Base-by-base conservation (phyloP, 1,284 basidiomycete species). In the Leccinum proliferum region DNA sequence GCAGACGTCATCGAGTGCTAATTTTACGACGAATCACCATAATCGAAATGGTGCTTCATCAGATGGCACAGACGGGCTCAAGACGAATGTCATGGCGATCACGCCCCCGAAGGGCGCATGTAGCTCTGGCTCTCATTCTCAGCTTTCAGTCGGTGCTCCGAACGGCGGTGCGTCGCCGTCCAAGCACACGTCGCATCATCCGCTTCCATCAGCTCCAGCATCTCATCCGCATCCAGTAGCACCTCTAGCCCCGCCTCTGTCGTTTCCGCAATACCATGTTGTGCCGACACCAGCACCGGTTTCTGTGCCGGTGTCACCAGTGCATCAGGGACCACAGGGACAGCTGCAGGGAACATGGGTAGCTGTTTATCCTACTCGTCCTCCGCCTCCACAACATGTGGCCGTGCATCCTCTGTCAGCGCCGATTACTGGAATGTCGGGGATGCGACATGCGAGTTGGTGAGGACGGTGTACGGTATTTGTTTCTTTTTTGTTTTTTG, bases 391-490 rank as follows among this genome's bases (percentile, higher is more conserved):
- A 8, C 41, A 67, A 14, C 66, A 60, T 18, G n/a, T 66, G 5
- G 63, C 64, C n/a, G 43, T 65, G 32, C 71, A 73, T 57, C 60
- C 71, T 5, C 52, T 72, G 21, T 32, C 67, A 2, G 43, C 62
- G 4, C 58, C 70, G 11, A 71, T 70, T 18, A 66, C 69, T 10
- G 70, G 70, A 7, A 46, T 55, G 29, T 65, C 69, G 4, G 69
- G 69, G 21, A 73, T 70, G 69, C 61, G 71, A 57, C 69, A 70
- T 41, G 70, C 64, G 35, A 70, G 60, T 32, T 70, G 69, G 69
- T 70, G 65, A 70, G 56, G 10, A 43, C 35, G 60, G 12, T 4
- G 12, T 25, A 25, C 21, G 3, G 50, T 29, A 29, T 29, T 11
- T 18, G 43, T 46, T 18, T 46, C 43, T 29, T 29, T 29, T 29